These are phyloP conservation scores for Magnaporthiopsis poae DNA, from an alignment of 2,329 filamentous ascomycete genomes.

Conservation along the genomic window DNA sequence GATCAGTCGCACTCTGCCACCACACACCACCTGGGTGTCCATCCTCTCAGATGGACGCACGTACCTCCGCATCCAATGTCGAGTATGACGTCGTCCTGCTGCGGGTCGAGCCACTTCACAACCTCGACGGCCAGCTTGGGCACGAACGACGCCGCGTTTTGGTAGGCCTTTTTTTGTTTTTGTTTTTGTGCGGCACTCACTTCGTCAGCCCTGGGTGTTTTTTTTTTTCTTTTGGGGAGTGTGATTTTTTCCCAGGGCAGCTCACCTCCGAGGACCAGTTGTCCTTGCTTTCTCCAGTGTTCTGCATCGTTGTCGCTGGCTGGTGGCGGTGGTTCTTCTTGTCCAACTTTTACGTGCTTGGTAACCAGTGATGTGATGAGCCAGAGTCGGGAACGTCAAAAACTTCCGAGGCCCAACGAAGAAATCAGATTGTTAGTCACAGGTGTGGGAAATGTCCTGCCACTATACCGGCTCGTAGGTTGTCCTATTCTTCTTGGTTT, in stretches of 20 bases:
- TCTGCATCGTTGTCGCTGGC: constrained; percentile 12
- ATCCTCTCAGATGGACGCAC: constrained; percentile 12
- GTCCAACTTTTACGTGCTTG: background rate
- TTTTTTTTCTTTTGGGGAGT: too few relatives aligned
- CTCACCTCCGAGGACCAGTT: constrained; percentile 31
- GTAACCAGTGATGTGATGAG: too few relatives aligned
- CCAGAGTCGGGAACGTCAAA: too few relatives aligned
- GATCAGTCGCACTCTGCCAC: too few relatives aligned
- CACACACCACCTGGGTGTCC: background rate
- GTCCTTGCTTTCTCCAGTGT: constrained; percentile 19
- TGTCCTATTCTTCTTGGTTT: background rate
- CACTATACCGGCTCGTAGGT: background rate
- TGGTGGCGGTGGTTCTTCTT: background rate
- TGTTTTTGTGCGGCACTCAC: background rate
- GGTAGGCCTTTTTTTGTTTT: constrained; percentile 40
- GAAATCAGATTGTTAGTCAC: too few relatives aligned
- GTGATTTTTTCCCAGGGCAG: background rate
- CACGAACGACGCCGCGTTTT: constrained; percentile 53
- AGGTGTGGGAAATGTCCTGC: too few relatives aligned
- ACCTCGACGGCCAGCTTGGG: constrained; percentile 52
- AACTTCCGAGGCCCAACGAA: too few relatives aligned
- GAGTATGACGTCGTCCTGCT: constrained; percentile 47
- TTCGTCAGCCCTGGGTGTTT: constrained; percentile 13
- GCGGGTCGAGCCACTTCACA: constrained; percentile 47
- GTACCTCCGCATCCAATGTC: constrained; percentile 56